Base-by-base conservation (phyloP, 768 basidiomycete species). In the Baorangia bicolor region DNA sequence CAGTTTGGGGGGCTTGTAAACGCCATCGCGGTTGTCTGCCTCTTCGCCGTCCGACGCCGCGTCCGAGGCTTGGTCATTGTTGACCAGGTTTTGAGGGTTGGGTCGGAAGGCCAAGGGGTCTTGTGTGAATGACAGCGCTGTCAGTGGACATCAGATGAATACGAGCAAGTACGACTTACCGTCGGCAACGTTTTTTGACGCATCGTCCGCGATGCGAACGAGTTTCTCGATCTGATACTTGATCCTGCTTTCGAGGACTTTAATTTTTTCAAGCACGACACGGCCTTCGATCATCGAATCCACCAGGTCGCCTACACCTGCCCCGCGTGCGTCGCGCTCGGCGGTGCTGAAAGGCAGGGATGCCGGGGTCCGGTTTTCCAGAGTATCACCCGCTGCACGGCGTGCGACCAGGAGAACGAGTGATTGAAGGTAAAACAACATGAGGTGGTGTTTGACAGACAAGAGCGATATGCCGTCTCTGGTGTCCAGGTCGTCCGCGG, bases 181-280 rank as follows among this genome's bases (percentile, higher is more conserved):
- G 57, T 92, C 84, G 6, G 77, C 71, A 14, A 77, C 71, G 33
- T 75, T 68, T 45, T 71, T 63, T 0, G 74, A 72, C 18, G 78
- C 74, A 61, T 90, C 86, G 53, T 87, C 84, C 1, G 92, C 88
- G 6, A 90, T 72, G 56, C 83, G 81, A 27, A 95, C 82, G 18
- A 99, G 82, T 69, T 98, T 98, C 62, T 98, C 94, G 64, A 99
- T 92, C 69, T 98, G 97, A 70, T 99, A 98, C 45, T 82, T 84
- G 81, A 99, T 89, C 66, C 90, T 86, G 50, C 79, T 78, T 72
- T 98, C 95, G 23, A 99, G 79, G 0, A 84, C 79, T 56, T 88
- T 87, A 45, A 89, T 79, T 74, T 97, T 98, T 68, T 99, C 97
- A 42, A 98, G 81, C 10, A 92, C 83, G 41, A 94, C 76, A 13